Conservation (phyloP, 202 grass and related monocot genomes). For the Miscanthus sacchariflorus region DNA sequence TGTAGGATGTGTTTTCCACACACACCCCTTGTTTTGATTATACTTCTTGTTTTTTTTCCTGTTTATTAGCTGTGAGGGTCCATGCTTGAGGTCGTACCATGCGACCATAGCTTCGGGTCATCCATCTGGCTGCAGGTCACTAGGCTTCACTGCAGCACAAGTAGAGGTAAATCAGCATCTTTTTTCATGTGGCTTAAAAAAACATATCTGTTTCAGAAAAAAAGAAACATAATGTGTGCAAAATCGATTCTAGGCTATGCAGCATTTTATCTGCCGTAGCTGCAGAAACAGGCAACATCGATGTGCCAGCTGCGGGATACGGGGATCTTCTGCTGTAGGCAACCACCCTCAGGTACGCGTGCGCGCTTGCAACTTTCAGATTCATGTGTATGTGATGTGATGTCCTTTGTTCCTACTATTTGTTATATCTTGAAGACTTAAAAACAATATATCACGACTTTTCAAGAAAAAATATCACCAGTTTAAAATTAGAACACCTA, state of each 20-base stretch:
- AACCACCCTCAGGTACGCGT: not conserved
- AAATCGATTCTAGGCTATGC: slow-evolving; percentile 34
- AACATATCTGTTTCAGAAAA: not conserved
- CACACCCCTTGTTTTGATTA: not conserved
- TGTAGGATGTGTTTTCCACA: too few species aligned
- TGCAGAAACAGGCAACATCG: slow-evolving; percentile 8
- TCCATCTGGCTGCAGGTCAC: not conserved
- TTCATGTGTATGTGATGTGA: too few species aligned
- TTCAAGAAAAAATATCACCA: not conserved
- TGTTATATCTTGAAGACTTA: not conserved
- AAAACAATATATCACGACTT: not conserved
- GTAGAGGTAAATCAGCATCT: slow-evolving; percentile 13
- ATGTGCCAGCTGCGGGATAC: not conserved
- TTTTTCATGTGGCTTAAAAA: not conserved
- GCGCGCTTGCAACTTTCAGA: not conserved
- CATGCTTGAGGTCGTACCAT: slow-evolving; percentile 38
- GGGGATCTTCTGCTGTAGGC: not conserved
- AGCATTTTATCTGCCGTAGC: not conserved
- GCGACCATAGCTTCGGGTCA: not conserved
- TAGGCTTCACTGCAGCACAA: slow-evolving; percentile 16
- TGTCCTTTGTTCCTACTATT: not conserved
- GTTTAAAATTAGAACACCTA: not conserved
- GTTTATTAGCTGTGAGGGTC: slow-evolving; percentile 25
- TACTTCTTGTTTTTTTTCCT: not conserved
- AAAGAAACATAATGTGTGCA: not conserved